Conservation (phyloP, 1,284 basidiomycete species). For the Puccinia horiana region DNA sequence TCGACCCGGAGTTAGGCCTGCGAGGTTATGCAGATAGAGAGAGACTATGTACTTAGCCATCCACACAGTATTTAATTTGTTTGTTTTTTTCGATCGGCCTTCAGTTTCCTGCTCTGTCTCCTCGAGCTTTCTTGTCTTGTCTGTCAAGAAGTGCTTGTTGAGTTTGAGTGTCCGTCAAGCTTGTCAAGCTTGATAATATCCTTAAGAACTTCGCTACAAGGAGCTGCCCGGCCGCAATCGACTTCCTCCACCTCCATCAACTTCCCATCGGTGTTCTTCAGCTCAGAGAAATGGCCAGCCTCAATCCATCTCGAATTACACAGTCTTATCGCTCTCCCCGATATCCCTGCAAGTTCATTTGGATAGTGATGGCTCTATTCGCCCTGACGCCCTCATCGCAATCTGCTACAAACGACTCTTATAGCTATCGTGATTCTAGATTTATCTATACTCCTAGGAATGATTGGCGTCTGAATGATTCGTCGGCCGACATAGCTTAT, state of each 20-base stretch:
- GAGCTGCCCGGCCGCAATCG: no score
- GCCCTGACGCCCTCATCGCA: neutral
- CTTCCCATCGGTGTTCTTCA: neutral
- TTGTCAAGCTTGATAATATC: no score
- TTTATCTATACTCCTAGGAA: neutral
- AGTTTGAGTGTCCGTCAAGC: no score
- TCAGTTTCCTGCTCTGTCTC: no score
- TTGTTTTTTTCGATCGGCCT: no score
- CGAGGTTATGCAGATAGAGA: no score
- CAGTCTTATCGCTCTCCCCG: neutral
- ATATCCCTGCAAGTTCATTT: neutral
- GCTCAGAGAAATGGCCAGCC: neutral
- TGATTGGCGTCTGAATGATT: neutral
- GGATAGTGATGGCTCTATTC: neutral
- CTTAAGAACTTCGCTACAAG: no score
- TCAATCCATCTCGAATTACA: neutral
- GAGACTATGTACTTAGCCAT: no score
- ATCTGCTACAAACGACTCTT: conserved; percentile 4
- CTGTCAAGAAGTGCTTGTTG: no score
- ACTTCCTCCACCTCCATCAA: neutral
- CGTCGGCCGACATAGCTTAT: neutral
- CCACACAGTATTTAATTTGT: no score
- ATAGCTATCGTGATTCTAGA: neutral
- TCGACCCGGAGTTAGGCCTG: no score
- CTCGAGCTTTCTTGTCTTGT: no score